Base-by-base conservation (phyloP, 345 rosid species). In the Eucalyptus sp. region DNA sequence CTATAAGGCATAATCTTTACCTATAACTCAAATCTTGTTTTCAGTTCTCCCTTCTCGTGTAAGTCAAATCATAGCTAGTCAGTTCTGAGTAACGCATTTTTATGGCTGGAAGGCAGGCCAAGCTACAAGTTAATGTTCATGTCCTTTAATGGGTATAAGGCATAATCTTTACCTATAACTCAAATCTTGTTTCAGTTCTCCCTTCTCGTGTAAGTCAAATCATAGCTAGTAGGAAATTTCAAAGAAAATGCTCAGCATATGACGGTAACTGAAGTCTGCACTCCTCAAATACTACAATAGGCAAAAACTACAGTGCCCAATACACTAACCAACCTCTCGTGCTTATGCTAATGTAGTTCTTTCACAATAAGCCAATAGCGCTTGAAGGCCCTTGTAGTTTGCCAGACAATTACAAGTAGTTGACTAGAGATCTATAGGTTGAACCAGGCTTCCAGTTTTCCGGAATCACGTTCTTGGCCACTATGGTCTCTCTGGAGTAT, bases 381-480 rank as follows among this genome's bases (percentile, higher is more conserved):
- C 44, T 10, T 76, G 46, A 18, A 10, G 48, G 48, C 48, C 29
- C 2, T 20, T 76, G 87, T 25, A 86, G 64, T 86, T 17, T 50
- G 27, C 27, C 31, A 66, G 84, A 14, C 54, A 44, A 64, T 17
- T 50, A 27, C 88, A 50, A 71, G 56, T 62, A 94, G 90, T 94
- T 94, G 68, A 93, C 93, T 15, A 90, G 24, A 7, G 94, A 94
- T 86, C 92, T 90, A 31, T 93, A 94, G n/a, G 93, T 93, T 3
- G 89, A 79, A 7, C 93, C 95, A 5, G 94, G 92, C 86, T 89
- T 86, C 96, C 95, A 94, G n/a, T 93, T 94, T n/a, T 46, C 56
- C 5, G 95, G 96, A 80, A 94, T 94, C 27, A 92, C 94, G 50
- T 92, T 87, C 16, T 88, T 46, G 25, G 94, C 95, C 33, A 91